Evolutionary conservation across 306 rosid genomes (phyloP), one percentile per base, ranked within the genome.

Genomic region (Dalbergia cultrata): DNA sequence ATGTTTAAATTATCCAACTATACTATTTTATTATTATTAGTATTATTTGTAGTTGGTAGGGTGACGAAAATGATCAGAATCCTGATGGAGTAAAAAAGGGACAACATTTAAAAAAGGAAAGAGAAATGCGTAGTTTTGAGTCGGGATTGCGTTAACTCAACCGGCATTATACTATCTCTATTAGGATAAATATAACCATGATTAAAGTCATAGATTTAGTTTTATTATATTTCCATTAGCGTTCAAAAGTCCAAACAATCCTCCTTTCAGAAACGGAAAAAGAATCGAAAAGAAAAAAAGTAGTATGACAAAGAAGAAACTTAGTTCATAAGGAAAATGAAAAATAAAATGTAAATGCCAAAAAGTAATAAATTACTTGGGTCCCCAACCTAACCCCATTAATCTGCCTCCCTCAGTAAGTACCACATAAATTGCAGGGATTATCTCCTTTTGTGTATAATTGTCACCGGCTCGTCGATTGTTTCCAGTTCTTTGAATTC

Each of bases 241-340:
- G 50, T 1, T 72, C 49, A n/a, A 49, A 62, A 61, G 58, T 79
- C 39, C 71, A 66, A 58, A 63, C 6, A 34, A 67, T 61, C 16
- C 33, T 44, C 62, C 64, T 47, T 81, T 75, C 50, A 74, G 4
- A 81, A n/a, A 34, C 17, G n/a, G 11, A 11, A 53, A 26, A 26
- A 34, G 7, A 47, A 50, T 35, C 7, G 2, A 53, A 79, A 72
- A 41, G 61, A 47, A 35, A 19, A 8, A 74, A 14, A 33, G 18
- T 56, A 7, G 69, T 44, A 56, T 65, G 84, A 43, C 72, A 33
- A 50, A 65, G 22, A 74, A 3, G 75, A 81, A 81, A 67, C 60
- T 81, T 83, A 19, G 52, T 52, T 33, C 35, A 12, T 77, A 72
- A 70, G 74, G 16, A 11, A 54, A 18, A 54, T 5, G 5, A 60